phyloP scores from a whole-genome alignment of 148 eudicot genomes.

The Rhododendron vialii region DNA sequence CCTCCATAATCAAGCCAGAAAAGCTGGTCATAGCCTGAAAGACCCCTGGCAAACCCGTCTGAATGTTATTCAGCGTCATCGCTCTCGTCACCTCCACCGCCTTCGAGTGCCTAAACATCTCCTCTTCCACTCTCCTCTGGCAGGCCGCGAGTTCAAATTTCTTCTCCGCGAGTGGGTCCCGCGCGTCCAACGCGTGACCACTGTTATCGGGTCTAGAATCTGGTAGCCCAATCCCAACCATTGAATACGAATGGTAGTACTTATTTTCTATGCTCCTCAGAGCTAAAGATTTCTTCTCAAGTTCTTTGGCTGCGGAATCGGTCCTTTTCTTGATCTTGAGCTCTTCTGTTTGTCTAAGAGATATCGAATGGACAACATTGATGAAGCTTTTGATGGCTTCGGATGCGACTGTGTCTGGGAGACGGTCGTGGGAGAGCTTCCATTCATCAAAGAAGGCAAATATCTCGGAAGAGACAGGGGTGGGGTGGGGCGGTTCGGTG shows the following conservation, averaged over 20 bases:
- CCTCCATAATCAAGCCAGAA: slow-evolving; percentile 64
- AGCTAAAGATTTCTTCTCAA: slow-evolving; percentile 77
- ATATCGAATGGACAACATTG: slow-evolving; percentile 75
- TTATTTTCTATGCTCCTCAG: slow-evolving; percentile 82
- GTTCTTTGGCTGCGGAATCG: slow-evolving; percentile 75
- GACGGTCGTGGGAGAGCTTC: slow-evolving; percentile 83
- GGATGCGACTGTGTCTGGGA: slow-evolving; percentile 89
- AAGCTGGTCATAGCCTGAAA: slow-evolving; percentile 94
- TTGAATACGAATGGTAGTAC: slow-evolving; percentile 78
- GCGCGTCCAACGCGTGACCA: slow-evolving; percentile 65
- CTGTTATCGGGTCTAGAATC: slow-evolving; percentile 37
- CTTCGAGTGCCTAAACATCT: slow-evolving; percentile 76
- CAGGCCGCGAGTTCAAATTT: slow-evolving; percentile 68
- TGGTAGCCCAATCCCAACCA: slow-evolving; percentile 79
- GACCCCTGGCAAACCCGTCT: slow-evolving; percentile 92
- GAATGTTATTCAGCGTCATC: slow-evolving; percentile 86
- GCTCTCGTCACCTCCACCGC: slow-evolving; percentile 92
- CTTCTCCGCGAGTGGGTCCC: slow-evolving; percentile 86
- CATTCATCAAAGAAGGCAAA: slow-evolving; percentile 75
- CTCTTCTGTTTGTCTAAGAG: slow-evolving; percentile 67
- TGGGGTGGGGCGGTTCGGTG: slow-evolving; percentile 27
- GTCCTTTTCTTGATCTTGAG: slow-evolving; percentile 69
- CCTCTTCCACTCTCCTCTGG: slow-evolving; percentile 82
- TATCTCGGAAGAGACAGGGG: slow-evolving; percentile 36
- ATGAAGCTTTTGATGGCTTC: slow-evolving; percentile 95